These are phyloP conservation scores for Psilocybe mexicana DNA, from an alignment of 1,284 basidiomycete species.

Conservation along the genomic window DNA sequence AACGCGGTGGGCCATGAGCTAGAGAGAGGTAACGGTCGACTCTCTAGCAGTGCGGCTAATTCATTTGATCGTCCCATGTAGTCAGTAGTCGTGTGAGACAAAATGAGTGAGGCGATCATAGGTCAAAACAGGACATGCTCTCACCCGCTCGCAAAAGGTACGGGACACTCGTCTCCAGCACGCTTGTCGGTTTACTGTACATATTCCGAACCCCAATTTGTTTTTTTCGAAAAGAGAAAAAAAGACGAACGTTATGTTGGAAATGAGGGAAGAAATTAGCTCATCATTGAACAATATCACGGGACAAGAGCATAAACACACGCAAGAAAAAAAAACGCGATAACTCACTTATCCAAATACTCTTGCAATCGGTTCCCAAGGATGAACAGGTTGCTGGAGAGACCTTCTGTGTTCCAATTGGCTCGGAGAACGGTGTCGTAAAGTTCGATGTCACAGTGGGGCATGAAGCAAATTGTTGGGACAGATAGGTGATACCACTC, in stretches of 20 bases:
- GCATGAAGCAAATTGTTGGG: conserved; percentile 73
- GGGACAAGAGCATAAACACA: background rate
- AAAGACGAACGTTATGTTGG: background rate
- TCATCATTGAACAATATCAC: conserved; percentile 5
- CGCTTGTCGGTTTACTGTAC: conserved; percentile 43
- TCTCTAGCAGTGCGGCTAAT: conserved; percentile 47
- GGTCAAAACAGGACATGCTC: conserved; percentile 11
- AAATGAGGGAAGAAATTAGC: background rate
- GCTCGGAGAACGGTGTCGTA: conserved; percentile 64
- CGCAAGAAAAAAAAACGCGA: background rate
- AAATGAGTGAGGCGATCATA: background rate
- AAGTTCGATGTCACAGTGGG: conserved; percentile 70
- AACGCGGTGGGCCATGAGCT: conserved; percentile 61
- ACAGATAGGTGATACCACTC: conserved; percentile 34
- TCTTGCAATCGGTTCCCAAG: conserved; percentile 43
- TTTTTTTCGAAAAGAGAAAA: background rate
- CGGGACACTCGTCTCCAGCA: conserved; percentile 37
- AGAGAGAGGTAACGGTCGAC: conserved; percentile 48
- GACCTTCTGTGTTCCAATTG: conserved; percentile 44
- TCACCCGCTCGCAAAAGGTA: conserved; percentile 41
- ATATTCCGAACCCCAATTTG: background rate
- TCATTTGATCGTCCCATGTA: background rate
- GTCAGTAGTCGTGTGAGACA: background rate
- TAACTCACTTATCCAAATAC: conserved; percentile 51
- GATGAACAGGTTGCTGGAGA: conserved; percentile 35